Evolutionary conservation across 768 basidiomycete species (phyloP).

Genomic region (Podaxis sp.): DNA sequence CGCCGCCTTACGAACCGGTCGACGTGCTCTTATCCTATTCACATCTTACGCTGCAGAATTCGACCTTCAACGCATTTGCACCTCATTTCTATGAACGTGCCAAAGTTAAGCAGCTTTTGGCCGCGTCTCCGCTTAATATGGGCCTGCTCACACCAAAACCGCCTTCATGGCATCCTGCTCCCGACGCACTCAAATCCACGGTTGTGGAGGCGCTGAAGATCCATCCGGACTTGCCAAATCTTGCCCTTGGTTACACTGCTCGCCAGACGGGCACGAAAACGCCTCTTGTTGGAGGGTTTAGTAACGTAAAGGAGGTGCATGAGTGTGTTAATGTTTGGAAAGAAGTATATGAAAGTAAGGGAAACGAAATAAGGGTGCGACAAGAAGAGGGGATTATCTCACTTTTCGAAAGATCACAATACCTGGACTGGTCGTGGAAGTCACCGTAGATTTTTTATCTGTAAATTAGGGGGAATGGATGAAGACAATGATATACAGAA

Average conservation of each 20-base stretch:
- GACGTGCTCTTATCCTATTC: constrained; percentile 82
- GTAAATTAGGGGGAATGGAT: background rate
- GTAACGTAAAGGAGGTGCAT: constrained; percentile 72
- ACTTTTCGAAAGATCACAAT: constrained; percentile 48
- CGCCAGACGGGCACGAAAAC: constrained; percentile 43
- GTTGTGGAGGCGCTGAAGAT: constrained; percentile 35
- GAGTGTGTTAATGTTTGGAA: constrained; percentile 69
- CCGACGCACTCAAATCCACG: constrained; percentile 44
- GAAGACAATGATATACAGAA: background rate
- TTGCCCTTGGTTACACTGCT: constrained; percentile 76
- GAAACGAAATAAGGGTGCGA: constrained; percentile 31
- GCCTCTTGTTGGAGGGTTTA: constrained; percentile 73
- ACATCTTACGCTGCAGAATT: constrained; percentile 76
- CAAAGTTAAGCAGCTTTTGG: constrained; percentile 61
- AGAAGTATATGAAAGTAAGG: constrained; percentile 42
- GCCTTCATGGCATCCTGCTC: constrained; percentile 79
- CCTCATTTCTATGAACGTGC: constrained; percentile 60
- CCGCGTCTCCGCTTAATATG: constrained; percentile 87
- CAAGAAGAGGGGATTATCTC: constrained; percentile 44
- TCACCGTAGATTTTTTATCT: constrained; percentile 40
- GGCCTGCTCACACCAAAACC: constrained; percentile 59
- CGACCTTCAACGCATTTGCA: constrained; percentile 53
- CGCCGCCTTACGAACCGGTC: constrained; percentile 63
- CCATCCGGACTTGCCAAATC: constrained; percentile 48
- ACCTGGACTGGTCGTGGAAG: constrained; percentile 72